Evolutionary conservation across 495 filamentous ascomycete genomes (phyloP), one percentile per base, ranked within the genome.

Genomic region (Neurospora sp.): DNA sequence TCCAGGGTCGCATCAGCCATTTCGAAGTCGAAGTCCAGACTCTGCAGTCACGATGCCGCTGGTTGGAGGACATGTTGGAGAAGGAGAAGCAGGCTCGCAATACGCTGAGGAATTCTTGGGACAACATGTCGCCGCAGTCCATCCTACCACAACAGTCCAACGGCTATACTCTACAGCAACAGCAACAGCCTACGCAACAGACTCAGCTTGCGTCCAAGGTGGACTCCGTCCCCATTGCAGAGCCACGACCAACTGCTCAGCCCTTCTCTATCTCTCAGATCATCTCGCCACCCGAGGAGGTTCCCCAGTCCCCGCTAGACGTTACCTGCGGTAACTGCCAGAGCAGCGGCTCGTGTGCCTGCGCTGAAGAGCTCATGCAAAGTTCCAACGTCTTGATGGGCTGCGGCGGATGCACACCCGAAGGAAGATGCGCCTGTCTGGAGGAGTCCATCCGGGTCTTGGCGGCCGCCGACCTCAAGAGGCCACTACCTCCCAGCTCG

Each of bases 381-480:
- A 45, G 73, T 45, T 75, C 81, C 31, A 77, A 81, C 10, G 48
- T 79, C 13, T 78, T 85, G 0, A 74, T 88, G 43, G 90, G 89
- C 1, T 94, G 92, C 78, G 88, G 86, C 37, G 87, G 88, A 37
- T 94, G 92, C 77, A 88, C 86, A 17, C 66, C 85, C 69, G 80
- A 83, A 72, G 82, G 77, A 74, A 88, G 82, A 74, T 94, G 92
- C 75, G 87, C 90, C 74, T 94, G 92, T 76, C 85, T 94, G 13
- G 91, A 93, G 71, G 90, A 91, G 76, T 86, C 87, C 1, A 86
- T 92, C 39, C 72, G 77, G 13, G 72, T 69, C 0, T 69, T 74
- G 15, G 71, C 74, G 6, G 71, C 71, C 6, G 48, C 62, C 31
- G 82, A 86, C 28, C 77, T 84, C 24, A 87, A 86, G 73, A 79